These are phyloP conservation scores for Eruca vesicaria DNA, from an alignment of 441 rosid genomes.

Conservation along the genomic window DNA sequence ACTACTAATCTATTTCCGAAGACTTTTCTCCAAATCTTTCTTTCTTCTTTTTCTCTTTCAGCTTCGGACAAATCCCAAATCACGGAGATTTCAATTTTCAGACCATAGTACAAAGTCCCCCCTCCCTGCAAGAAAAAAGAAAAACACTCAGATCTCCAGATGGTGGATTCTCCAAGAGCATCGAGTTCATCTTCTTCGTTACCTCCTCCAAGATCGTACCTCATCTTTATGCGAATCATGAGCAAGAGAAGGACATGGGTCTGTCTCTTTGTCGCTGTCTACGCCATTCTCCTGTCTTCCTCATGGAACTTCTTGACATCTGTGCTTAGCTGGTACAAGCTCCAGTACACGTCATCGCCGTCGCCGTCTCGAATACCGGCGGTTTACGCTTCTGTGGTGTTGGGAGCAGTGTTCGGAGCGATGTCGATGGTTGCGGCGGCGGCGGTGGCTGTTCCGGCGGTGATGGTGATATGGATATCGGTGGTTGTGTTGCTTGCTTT, in stretches of 20 bases:
- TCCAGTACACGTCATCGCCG: slow-evolving; percentile 29
- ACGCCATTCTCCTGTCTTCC: slow-evolving; percentile 60
- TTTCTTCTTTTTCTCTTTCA: neutral
- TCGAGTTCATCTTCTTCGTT: slow-evolving; percentile 27
- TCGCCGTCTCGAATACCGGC: slow-evolving; percentile 67
- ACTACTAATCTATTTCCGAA: slow-evolving; percentile 12
- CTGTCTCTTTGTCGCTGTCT: slow-evolving; percentile 73
- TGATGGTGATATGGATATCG: slow-evolving; percentile 84
- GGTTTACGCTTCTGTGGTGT: slow-evolving; percentile 79
- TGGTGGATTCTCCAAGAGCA: slow-evolving; percentile 36
- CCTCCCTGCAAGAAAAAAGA: neutral
- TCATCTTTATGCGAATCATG: slow-evolving; percentile 60
- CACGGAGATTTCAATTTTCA: slow-evolving; percentile 29
- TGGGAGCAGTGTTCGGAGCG: slow-evolving; percentile 79
- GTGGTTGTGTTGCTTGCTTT: slow-evolving; percentile 84
- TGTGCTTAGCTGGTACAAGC: slow-evolving; percentile 70
- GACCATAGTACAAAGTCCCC: neutral
- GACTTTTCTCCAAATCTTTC: slow-evolving; percentile 9
- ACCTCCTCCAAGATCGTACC: slow-evolving; percentile 49
- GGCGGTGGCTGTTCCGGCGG: slow-evolving; percentile 90
- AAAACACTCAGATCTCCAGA: slow-evolving; percentile 15
- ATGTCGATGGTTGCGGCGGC: slow-evolving; percentile 91
- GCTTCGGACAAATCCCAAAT: slow-evolving; percentile 27
- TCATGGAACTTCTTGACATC: slow-evolving; percentile 78
- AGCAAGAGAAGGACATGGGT: slow-evolving; percentile 97